Conservation (phyloP, 2,329 filamentous ascomycete genomes). For the Xylaria sp. region DNA sequence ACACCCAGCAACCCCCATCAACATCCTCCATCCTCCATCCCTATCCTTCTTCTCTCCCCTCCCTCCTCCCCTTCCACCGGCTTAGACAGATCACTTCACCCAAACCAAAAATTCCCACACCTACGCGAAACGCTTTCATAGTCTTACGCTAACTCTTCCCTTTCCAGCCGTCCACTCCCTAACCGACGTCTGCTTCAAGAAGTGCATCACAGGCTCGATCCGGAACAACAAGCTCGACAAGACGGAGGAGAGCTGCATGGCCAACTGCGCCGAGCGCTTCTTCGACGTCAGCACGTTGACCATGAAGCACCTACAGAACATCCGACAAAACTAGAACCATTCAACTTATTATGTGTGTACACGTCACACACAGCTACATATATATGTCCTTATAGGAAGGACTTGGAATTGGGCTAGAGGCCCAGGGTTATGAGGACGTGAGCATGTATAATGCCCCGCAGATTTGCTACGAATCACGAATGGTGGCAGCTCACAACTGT, state of each 20-base stretch:
- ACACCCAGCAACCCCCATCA: too few relatives aligned
- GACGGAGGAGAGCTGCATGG: constrained; percentile 82
- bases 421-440: constrained; percentile 1
- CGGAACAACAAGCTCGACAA: constrained; percentile 78
- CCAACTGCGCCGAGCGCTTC: constrained; percentile 94
- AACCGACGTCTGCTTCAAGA: constrained; percentile 89
- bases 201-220: constrained; percentile 84
- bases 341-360: background rate
- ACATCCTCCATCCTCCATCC: too few relatives aligned
- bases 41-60: too few relatives aligned
- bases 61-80: background rate
- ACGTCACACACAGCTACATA: background rate
- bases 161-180: constrained; percentile 63
- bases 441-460: background rate
- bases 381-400: background rate
- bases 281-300: constrained; percentile 88
- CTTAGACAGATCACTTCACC: background rate
- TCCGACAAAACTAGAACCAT: constrained; percentile 53
- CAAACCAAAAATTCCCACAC: background rate
- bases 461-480: constrained; percentile 8
- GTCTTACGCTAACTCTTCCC: background rate
- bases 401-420: background rate
- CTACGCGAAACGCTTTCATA: too few relatives aligned
- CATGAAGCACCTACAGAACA: constrained; percentile 81
- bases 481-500: constrained; percentile 22